phyloP scores from a whole-genome alignment of 2,329 filamentous ascomycete species.

The Botrytis porri region DNA sequence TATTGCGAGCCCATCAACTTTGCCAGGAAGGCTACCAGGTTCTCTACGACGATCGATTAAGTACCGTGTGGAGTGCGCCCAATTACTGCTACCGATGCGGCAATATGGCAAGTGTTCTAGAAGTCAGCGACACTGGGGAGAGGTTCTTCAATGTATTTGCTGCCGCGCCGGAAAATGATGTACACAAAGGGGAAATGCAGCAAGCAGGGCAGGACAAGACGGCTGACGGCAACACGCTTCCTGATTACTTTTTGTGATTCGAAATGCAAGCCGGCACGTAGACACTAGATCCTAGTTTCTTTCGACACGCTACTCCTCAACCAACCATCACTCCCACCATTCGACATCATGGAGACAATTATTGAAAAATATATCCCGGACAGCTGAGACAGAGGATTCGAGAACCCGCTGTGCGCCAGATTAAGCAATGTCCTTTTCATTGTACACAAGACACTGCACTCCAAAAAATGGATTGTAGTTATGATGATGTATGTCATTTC shows the following conservation, averaged over 20 bases:
- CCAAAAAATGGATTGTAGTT: neutral
- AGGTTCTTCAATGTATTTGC: conserved; percentile 98
- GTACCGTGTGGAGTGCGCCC: conserved; percentile 96
- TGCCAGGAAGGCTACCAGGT: conserved; percentile 98
- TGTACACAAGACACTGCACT: neutral
- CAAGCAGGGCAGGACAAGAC: conserved; percentile 70
- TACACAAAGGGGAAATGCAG: conserved; percentile 84
- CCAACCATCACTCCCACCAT: neutral
- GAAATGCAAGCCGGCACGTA: neutral
- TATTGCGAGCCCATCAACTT: conserved; percentile 94
- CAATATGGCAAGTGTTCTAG: conserved; percentile 94
- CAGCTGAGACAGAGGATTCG: neutral
- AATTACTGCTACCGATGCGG: conserved; percentile 84
- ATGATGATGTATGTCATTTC: conserved; percentile 12
- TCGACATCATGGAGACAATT: neutral
- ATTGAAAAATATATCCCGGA: neutral
- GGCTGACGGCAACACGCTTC: conserved; percentile 61
- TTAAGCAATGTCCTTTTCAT: neutral
- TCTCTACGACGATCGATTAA: conserved; percentile 88
- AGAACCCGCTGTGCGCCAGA: neutral
- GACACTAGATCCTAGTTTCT: neutral
- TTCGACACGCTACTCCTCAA: neutral
- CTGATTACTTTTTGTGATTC: conserved; percentile 65
- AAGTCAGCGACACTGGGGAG: conserved; percentile 90
- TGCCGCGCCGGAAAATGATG: conserved; percentile 91